phyloP scores from a whole-genome alignment of 2,329 filamentous ascomycete species.

The Fusarium solani-melongenae region DNA sequence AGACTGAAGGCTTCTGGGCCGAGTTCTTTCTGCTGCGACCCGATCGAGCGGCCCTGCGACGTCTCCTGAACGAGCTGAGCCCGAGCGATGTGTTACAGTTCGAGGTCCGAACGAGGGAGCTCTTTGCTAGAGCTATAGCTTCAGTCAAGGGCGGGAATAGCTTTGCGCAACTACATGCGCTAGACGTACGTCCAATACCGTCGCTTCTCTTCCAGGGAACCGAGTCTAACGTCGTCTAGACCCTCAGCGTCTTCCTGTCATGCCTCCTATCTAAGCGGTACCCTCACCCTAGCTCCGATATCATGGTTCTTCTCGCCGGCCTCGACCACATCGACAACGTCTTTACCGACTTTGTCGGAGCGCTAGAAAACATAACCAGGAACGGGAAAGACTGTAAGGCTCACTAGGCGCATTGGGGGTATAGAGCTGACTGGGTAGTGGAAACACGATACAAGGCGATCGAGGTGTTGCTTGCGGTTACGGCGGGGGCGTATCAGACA shows the following conservation, averaged over 20 bases:
- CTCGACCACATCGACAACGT: constrained; percentile 88
- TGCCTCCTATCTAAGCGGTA: constrained; percentile 89
- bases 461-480: constrained; percentile 82
- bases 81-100: constrained; percentile 81
- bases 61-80: constrained; percentile 75
- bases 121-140: constrained; percentile 79
- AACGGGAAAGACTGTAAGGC: constrained; percentile 75
- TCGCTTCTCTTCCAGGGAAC: constrained; percentile 21
- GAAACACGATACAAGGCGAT: constrained; percentile 83
- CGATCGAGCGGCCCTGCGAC: constrained; percentile 75
- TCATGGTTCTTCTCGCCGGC: constrained; percentile 89
- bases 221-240: constrained; percentile 63
- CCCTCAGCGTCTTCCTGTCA: constrained; percentile 87
- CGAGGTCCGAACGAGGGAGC: constrained; percentile 80
- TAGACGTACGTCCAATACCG: constrained; percentile 74
- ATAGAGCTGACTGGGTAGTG: constrained; percentile 60
- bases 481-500: constrained; percentile 95
- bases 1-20: constrained; percentile 91
- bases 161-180: constrained; percentile 78
- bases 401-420: background rate
- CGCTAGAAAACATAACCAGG: constrained; percentile 84
- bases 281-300: constrained; percentile 93
- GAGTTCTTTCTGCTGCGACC: constrained; percentile 94
- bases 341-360: constrained; percentile 88
- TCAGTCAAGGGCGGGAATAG: constrained; percentile 71